Base-by-base conservation (phyloP, 2,329 filamentous ascomycete species). In the Zopfia rhizophila region DNA sequence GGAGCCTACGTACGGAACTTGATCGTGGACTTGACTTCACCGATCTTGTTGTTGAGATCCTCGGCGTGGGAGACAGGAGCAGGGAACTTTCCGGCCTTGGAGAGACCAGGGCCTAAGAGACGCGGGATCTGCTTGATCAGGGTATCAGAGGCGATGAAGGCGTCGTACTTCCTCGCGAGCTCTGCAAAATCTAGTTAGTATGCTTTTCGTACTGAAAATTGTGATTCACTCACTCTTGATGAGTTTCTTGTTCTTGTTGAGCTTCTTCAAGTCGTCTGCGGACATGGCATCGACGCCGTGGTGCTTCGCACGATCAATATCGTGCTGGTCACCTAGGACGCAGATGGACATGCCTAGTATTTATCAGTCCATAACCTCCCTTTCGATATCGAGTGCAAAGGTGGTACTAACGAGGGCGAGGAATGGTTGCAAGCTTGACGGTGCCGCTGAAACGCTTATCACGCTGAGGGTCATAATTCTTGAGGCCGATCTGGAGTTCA, bases 201-300 rank as follows among this genome's bases (percentile, higher is more conserved):
- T 4, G 27, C 18, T 13, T 28, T 10, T 19, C 16, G 22, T 7
- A 14, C 6, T 16, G 21, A 5, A 12, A 4, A 12, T 7, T n/a
- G 7, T 11, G 3, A n/a, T 2, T 12, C 5, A 49, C 48, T 11
- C 19, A 51, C 46, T 99, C 91, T 99, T 99, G 88, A 99, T 97
- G 74, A 97, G 88, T 89, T 99, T 99, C 90, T 99, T 97, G 91
- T 99, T 99, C 91, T 99, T 99, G 89, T 99, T 99, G 68, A 99
- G 91, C 89, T 99, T 99, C 90, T 99, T 99, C 82, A 99, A 82
- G 81, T 99, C 94, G 73, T 99, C 94, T 64, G 90, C 81, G 73
- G 90, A 96, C 94, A 97, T 97, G 82, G 93, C 91, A 76, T 99
- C 94, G 68, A 97, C 86, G 78, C 91, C 93, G 74, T 91, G 90